Evolutionary conservation across 2,329 filamentous ascomycete species (phyloP).

Genomic region (Ceratocystis colombiana): DNA sequence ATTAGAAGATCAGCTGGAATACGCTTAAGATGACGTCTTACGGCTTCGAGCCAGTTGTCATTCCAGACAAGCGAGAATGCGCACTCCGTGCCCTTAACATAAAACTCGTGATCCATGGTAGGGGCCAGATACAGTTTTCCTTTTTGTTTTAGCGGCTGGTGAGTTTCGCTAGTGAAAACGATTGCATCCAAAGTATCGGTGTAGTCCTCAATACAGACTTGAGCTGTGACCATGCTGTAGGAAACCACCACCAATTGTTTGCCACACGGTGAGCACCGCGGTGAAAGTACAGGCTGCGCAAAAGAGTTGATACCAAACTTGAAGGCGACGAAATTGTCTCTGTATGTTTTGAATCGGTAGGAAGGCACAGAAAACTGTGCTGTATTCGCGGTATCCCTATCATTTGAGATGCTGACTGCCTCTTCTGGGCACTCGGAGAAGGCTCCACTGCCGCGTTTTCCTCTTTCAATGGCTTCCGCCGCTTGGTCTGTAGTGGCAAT

Average conservation of each 20-base stretch:
- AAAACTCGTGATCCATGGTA: neutral
- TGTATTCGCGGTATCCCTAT: no score
- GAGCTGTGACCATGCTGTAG: neutral
- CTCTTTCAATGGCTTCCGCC: neutral
- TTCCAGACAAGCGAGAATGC: neutral
- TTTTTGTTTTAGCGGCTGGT: neutral
- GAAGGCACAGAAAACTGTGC: no score
- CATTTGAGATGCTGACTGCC: no score
- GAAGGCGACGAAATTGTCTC: no score
- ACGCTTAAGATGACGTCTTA: neutral
- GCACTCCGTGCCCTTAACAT: neutral
- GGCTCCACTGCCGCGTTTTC: no score
- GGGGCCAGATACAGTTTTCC: neutral
- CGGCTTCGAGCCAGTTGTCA: neutral
- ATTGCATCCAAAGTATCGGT: neutral
- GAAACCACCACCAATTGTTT: neutral
- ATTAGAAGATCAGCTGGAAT: slow-evolving; percentile 1
- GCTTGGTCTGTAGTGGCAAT: neutral
- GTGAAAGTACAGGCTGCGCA: no score
- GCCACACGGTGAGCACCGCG: neutral
- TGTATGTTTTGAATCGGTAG: no score
- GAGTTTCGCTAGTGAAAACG: slow-evolving; percentile 4
- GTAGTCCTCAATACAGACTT: neutral
- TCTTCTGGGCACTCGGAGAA: no score
- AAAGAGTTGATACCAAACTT: no score